phyloP scores from a whole-genome alignment of 768 basidiomycete genomes.

The Termitomyces sp. region DNA sequence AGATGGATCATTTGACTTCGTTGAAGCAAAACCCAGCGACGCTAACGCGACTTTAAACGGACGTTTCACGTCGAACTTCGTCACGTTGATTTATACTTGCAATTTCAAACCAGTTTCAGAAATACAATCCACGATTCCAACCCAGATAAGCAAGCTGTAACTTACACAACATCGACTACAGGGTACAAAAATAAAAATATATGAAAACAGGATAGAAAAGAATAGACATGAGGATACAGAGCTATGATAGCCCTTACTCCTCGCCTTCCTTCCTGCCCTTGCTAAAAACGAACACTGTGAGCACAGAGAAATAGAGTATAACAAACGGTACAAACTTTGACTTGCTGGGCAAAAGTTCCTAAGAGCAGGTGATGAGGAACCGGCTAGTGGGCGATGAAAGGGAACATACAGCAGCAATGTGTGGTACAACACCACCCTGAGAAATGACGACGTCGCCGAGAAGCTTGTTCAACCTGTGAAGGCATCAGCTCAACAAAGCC shows the following conservation, averaged over 20 bases:
- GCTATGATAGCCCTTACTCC: slow-evolving; percentile 22
- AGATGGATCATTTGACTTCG: not conserved
- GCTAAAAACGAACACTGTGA: slow-evolving; percentile 16
- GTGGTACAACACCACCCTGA: slow-evolving; percentile 90
- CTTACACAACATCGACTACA: slow-evolving; percentile 13
- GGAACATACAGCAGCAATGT: slow-evolving; percentile 48
- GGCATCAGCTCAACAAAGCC: slow-evolving; percentile 1
- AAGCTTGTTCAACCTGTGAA: slow-evolving; percentile 59
- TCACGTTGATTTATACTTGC: no score
- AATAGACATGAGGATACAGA: slow-evolving; percentile 11
- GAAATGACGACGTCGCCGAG: slow-evolving; percentile 87
- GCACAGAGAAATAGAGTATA: not conserved
- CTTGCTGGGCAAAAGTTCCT: slow-evolving; percentile 40
- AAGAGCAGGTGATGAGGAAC: not conserved
- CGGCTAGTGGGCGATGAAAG: not conserved
- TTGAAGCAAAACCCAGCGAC: not conserved
- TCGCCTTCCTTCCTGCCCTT: slow-evolving; percentile 38
- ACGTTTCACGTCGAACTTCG: no score
- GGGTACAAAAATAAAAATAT: slow-evolving; percentile 15
- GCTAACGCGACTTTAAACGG: not conserved
- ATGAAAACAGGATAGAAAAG: slow-evolving; percentile 14
- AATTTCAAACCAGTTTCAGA: not conserved
- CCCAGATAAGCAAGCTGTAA: slow-evolving; percentile 1
- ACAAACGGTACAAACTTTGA: slow-evolving; percentile 22
- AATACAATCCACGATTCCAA: not conserved